Percentiles rank a stretch among this genome's conserved stretches.
These are phyloP conservation scores for Astragalus glycyphyllos DNA, from an alignment of 306 rosid genomes.

Conservation along the genomic window DNA sequence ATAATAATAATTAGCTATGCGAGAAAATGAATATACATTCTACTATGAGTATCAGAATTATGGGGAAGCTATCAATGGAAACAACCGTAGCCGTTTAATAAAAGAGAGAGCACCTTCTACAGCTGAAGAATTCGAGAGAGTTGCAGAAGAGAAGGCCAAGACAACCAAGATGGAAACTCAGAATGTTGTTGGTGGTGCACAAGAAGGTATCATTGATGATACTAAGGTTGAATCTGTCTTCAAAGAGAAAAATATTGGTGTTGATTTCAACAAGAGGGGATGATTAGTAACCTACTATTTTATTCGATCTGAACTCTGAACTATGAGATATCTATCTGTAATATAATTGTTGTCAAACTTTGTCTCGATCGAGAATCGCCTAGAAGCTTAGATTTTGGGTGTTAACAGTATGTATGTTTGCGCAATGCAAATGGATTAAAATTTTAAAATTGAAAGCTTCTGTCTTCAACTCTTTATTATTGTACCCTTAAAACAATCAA, in stretches of 20 bases:
- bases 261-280: slow-evolving; percentile 17
- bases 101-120: slow-evolving; percentile 56
- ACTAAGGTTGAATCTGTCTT: slow-evolving; percentile 23
- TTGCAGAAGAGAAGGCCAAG: slow-evolving; percentile 49
- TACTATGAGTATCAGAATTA: slow-evolving; percentile 42
- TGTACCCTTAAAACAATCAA: not conserved
- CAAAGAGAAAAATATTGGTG: slow-evolving; percentile 1
- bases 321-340: not conserved
- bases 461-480: not conserved
- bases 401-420: too few species aligned
- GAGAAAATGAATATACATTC: too few species aligned
- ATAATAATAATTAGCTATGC: too few species aligned
- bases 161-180: slow-evolving; percentile 25
- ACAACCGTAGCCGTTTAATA: slow-evolving; percentile 38
- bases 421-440: too few species aligned
- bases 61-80: slow-evolving; percentile 41
- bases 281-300: not conserved
- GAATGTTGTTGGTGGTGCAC: slow-evolving; percentile 15
- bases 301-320: not conserved
- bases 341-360: too few species aligned
- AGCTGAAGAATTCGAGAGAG: slow-evolving; percentile 54
- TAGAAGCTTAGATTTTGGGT: too few species aligned
- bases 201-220: slow-evolving; percentile 25
- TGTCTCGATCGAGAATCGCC: too few species aligned
- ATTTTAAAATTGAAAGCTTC: slow-evolving; percentile 14